A percentile compares a stretch with the other conserved stretches of the same genome.
These are phyloP conservation scores for Hansfordia pulvinata DNA, from an alignment of 2,329 filamentous ascomycete genomes.

Conservation along the genomic window DNA sequence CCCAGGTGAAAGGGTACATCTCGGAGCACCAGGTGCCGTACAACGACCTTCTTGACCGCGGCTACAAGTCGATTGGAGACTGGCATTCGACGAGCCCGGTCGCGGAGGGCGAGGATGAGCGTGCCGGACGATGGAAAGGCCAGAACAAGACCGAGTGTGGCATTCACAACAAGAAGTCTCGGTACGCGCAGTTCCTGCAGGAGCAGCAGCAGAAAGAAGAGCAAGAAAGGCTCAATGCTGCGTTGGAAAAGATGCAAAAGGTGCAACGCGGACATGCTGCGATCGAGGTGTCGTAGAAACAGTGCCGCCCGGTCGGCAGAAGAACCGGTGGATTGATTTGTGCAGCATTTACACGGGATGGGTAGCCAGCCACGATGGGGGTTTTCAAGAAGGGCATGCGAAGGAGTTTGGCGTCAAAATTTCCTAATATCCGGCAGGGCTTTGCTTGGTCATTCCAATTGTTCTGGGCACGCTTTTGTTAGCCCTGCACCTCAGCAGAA, in stretches of 20 bases:
- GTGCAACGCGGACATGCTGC: no score
- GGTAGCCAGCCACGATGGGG: no score
- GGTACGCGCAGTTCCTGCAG: conserved; percentile 74
- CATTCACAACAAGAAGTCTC: conserved; percentile 94
- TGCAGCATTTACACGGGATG: no score
- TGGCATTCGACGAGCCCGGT: conserved; percentile 96
- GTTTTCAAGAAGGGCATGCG: no score
- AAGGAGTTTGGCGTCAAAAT: no score
- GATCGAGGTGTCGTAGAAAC: no score
- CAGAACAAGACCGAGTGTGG: conserved; percentile 94
- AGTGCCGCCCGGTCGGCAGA: no score
- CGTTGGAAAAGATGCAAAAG: conserved; percentile 9
- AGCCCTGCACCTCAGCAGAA: no score
- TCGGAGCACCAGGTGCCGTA: conserved; percentile 80
- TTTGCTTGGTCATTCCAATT: no score
- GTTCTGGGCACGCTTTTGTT: no score
- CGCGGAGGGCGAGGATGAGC: conserved; percentile 83
- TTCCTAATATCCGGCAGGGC: no score
- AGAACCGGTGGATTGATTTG: no score
- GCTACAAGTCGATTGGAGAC: conserved; percentile 98
- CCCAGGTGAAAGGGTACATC: conserved; percentile 80
- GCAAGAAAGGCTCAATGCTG: conserved; percentile 9
- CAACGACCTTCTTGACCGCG: conserved; percentile 77
- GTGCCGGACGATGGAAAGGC: conserved; percentile 93
- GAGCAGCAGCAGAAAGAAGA: conserved; percentile 53